These are phyloP conservation scores for Mycena galopus DNA, from an alignment of 768 basidiomycete species.

Conservation along the genomic window DNA sequence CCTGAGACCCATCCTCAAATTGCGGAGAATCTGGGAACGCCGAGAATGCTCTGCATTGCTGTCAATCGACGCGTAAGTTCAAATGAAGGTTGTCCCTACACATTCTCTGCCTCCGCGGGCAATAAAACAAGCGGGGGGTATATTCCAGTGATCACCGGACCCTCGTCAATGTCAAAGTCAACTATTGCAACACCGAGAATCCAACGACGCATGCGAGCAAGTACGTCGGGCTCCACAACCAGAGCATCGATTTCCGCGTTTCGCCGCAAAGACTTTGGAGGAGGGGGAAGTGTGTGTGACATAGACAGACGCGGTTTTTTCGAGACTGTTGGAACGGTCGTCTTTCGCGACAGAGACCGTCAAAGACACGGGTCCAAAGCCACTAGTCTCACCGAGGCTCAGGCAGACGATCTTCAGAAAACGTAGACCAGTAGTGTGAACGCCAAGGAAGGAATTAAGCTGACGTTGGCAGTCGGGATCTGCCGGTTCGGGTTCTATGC, in stretches of 20 bases:
- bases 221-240: slow-evolving; percentile 60
- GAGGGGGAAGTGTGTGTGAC: too few species aligned
- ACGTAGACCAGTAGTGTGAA: too few species aligned
- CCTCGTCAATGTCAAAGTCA: slow-evolving; percentile 90
- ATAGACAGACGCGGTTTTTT: too few species aligned
- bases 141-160: slow-evolving; percentile 80
- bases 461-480: too few species aligned
- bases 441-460: too few species aligned
- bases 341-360: too few species aligned
- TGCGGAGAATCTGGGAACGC: slow-evolving; percentile 92
- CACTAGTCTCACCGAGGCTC: too few species aligned
- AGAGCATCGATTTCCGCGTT: slow-evolving; percentile 56
- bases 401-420: too few species aligned
- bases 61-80: slow-evolving; percentile 4
- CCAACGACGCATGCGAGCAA: slow-evolving; percentile 73
- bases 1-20: slow-evolving; percentile 86
- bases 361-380: too few species aligned
- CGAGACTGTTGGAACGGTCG: too few species aligned
- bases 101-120: slow-evolving; percentile 81
- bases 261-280: slow-evolving; percentile 43
- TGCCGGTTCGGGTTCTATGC: too few species aligned
- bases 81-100: slow-evolving; percentile 64
- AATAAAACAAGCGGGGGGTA: slow-evolving; percentile 77
- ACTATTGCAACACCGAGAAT: slow-evolving; percentile 77
- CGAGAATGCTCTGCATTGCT: slow-evolving; percentile 80